These are phyloP conservation scores for Hymenochaete sp. DNA, from an alignment of 1,284 basidiomycete genomes.

Conservation along the genomic window DNA sequence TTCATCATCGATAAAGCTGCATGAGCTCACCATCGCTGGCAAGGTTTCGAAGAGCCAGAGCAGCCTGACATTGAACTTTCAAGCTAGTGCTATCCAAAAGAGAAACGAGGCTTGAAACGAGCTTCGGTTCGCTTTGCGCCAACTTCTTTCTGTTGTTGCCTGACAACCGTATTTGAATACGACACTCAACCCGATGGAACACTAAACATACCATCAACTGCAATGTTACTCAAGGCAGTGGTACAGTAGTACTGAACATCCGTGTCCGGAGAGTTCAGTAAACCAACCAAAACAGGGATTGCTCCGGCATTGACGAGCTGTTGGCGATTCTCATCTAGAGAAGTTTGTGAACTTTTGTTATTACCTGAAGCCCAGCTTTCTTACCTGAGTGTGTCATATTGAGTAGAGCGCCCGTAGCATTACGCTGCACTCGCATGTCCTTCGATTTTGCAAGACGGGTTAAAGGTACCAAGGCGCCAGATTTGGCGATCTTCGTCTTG, in stretches of 20 bases:
- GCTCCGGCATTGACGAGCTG: conserved; percentile 98
- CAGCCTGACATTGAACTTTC: conserved; percentile 99
- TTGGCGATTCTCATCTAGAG: conserved; percentile 91
- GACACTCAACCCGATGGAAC: background rate
- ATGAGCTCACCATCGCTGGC: conserved; percentile 81
- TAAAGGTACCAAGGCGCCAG: conserved; percentile 92
- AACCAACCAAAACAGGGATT: conserved; percentile 92
- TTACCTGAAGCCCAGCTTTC: conserved; percentile 21
- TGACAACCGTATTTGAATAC: conserved; percentile 25
- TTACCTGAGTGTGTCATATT: conserved; percentile 99
- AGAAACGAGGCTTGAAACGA: conserved; percentile 90
- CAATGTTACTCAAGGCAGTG: conserved; percentile 97
- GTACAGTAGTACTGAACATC: conserved; percentile 99
- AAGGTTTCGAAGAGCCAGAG: conserved; percentile 91
- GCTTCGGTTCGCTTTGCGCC: conserved; percentile 88
- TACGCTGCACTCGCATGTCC: conserved; percentile 98
- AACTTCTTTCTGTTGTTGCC: conserved; percentile 91
- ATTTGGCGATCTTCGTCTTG: conserved; percentile 99
- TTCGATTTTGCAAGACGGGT: conserved; percentile 95
- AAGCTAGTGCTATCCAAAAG: conserved; percentile 97
- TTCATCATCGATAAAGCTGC: background rate
- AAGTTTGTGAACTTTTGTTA: conserved; percentile 7
- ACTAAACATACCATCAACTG: conserved; percentile 70
- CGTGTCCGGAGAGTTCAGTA: conserved; percentile 95
- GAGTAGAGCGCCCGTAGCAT: conserved; percentile 94